Base-by-base conservation (phyloP, 495 filamentous ascomycete species). In the Clohesyomyces aquaticus region DNA sequence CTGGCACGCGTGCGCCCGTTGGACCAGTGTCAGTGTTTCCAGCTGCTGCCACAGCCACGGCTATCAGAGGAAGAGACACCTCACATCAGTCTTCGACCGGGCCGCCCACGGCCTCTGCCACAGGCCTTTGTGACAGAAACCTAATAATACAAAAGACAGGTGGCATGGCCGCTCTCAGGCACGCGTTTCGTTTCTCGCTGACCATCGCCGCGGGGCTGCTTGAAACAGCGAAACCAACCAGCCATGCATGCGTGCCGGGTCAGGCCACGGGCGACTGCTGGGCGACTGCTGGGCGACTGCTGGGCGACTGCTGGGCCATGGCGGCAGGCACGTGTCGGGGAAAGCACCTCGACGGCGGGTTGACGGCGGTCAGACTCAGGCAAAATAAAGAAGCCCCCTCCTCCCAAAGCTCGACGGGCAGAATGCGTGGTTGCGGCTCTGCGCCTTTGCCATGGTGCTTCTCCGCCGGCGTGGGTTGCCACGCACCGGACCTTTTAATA, bases 21-120 rank as follows among this genome's bases (percentile, higher is more conserved):
- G 53, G 29, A 56, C 14, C 51, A 32, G 25, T 55, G 51, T 55
- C 38, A 27, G 29, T 57, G 38, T 57, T 28, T 59, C 43, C 26
- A 22, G 43, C n/a, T 38, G 43, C 23, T 11, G 21, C 16, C 35
- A 22, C n/a, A 8, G 51, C 18, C 9, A 26, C 25, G 27, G 4
- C 14, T 25, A 58, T 43, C 3, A n/a, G 19, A 42, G 38, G 19
- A 4, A 58, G 23, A 23, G 29, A 26, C n/a, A n/a, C n/a, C n/a
- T n/a, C n/a, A n/a, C n/a, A n/a, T n/a, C n/a, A n/a, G n/a, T n/a
- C n/a, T n/a, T n/a, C n/a, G n/a, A n/a, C n/a, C n/a, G n/a, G n/a
- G n/a, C n/a, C n/a, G n/a, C n/a, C n/a, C n/a, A n/a, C n/a, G n/a
- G n/a, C n/a, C n/a, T n/a, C n/a, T n/a, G n/a, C n/a, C n/a, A n/a